Evolutionary conservation across 768 basidiomycete genomes (phyloP).

Genomic region (Trametes meyenii): DNA sequence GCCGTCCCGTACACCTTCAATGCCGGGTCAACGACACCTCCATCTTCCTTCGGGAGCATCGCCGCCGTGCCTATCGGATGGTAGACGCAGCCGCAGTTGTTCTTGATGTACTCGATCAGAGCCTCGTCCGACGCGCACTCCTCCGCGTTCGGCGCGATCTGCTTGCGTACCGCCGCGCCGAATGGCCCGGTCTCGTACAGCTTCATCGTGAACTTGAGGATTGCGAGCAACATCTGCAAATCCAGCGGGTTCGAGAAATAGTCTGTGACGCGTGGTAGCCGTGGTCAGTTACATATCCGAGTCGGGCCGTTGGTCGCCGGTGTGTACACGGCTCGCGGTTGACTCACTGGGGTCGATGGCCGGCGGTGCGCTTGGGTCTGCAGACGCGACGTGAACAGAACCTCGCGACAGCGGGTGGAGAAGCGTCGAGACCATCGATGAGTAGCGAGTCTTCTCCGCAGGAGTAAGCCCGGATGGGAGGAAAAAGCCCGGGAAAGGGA

Average conservation of each 20-base stretch:
- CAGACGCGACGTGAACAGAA: slow-evolving; percentile 25
- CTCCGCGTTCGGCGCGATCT: neutral
- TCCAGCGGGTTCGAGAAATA: slow-evolving; percentile 17
- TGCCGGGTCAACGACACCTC: slow-evolving; percentile 14
- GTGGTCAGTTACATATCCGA: too few species aligned
- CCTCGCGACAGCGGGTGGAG: slow-evolving; percentile 15
- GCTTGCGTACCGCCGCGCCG: slow-evolving; percentile 1
- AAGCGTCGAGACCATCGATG: slow-evolving; percentile 3
- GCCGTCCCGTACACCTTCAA: slow-evolving; percentile 16
- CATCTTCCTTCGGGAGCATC: slow-evolving; percentile 19
- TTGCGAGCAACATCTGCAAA: slow-evolving; percentile 2
- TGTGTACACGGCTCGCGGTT: too few species aligned
- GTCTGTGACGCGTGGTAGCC: too few species aligned
- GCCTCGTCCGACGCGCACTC: neutral
- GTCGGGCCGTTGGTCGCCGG: too few species aligned
- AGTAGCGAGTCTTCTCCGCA: neutral
- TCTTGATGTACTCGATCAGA: slow-evolving; percentile 6
- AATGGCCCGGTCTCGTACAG: neutral
- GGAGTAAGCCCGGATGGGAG: neutral
- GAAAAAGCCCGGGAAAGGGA: slow-evolving; percentile 9
- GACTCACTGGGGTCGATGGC: slow-evolving; percentile 31
- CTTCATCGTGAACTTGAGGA: slow-evolving; percentile 10
- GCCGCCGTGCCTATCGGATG: slow-evolving; percentile 4
- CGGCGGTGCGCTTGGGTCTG: slow-evolving; percentile 29
- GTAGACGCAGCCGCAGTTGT: neutral